Base-by-base conservation (phyloP, 805 yeast genomes). In the Starmera pachycereana region DNA sequence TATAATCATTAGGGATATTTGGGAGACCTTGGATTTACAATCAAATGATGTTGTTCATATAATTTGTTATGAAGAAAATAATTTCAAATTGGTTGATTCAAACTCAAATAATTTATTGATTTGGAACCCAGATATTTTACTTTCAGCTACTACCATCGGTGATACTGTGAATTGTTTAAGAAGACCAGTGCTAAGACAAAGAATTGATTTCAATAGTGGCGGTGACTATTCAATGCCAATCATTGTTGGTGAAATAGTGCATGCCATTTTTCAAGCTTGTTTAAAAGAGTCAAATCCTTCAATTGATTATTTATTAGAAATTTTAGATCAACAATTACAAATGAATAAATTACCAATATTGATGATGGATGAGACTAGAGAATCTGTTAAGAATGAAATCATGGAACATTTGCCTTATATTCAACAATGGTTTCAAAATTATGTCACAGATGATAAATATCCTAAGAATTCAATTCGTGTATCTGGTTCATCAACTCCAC, bases 61-160 rank as follows among this genome's bases (percentile, higher is more conserved):
- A 6, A 65, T 83, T 10, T 16, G 18, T 16, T 16, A 16, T 16
- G 18, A 16, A 16, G 71, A 79, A 6, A 68, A 58, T 4, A 49
- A 52, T 18, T 37, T 38, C 30, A 46, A 47, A 22, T 49, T 78
- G 3, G 69, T 81, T 8, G 84, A 80, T 47, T 65, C 68, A 36
- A 70, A 71, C 42, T 60, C 68, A 29, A 70, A 70, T 28, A 77
- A 81, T 48, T 55, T 88, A n/a, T 58, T 89, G 27, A 70, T 90
- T 16, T 72, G 92, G 71, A 74, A 83, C 47, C 98, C 98, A 0
- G 97, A 92, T 54, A 61, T 75, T 4, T 60, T 92, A 11, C 61
- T 90, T 0, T 75, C 96, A 0, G 88, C 96, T 3, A 92, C 97
- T 0, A 63, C 80, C 4, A 73, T 88, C 1, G 81, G 96, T 1